Evolutionary conservation across 1,139 yeast species (phyloP).

Genomic region (Zygosaccharomyces pseudobailii): DNA sequence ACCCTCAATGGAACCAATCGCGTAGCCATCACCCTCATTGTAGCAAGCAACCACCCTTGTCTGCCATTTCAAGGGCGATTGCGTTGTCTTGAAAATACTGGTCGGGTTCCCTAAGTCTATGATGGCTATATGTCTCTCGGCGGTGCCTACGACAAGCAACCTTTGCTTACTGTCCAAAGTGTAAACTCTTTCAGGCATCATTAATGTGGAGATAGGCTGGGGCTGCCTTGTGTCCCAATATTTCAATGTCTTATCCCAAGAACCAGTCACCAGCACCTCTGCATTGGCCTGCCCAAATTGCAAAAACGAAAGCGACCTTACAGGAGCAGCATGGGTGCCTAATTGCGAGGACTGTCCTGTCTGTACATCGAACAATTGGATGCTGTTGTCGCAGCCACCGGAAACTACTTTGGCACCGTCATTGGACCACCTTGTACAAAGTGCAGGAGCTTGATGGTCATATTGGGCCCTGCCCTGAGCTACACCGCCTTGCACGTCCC

Average conservation of each 20-base stretch:
- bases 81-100: conserved; percentile 64
- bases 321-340: conserved; percentile 83
- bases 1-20: conserved; percentile 91
- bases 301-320: conserved; percentile 67
- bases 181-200: conserved; percentile 86
- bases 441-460: conserved; percentile 87
- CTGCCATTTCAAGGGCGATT: conserved; percentile 89
- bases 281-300: conserved; percentile 78
- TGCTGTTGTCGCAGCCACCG: conserved; percentile 93
- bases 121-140: conserved; percentile 76
- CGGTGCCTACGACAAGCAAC: conserved; percentile 85
- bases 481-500: conserved; percentile 67
- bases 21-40: conserved; percentile 87
- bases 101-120: conserved; percentile 83
- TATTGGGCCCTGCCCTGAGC: conserved; percentile 83
- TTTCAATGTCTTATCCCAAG: conserved; percentile 93
- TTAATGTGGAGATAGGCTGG: conserved; percentile 74
- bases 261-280: conserved; percentile 84
- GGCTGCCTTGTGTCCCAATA: conserved; percentile 81
- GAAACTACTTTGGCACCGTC: conserved; percentile 88
- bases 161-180: conserved; percentile 82
- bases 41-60: conserved; percentile 80
- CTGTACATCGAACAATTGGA: conserved; percentile 75
- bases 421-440: conserved; percentile 71
- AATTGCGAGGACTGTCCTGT: conserved; percentile 79